Evolutionary conservation across 345 rosid species (phyloP).

Genomic region (Aquilaria yunnanensis): DNA sequence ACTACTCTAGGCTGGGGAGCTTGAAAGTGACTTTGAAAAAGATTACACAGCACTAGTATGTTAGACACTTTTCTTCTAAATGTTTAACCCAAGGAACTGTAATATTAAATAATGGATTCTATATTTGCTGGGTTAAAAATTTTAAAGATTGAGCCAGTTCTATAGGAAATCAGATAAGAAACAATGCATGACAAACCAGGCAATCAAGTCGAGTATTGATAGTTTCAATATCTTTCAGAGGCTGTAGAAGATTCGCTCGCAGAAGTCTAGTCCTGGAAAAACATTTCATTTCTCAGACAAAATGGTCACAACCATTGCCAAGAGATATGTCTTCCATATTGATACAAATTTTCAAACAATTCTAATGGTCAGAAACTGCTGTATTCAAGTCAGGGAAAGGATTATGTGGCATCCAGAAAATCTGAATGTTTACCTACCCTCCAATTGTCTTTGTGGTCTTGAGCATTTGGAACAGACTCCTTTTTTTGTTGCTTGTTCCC

Average conservation of each 20-base stretch:
- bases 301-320: background rate
- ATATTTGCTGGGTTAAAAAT: no score
- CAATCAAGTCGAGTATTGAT: constrained; percentile 90
- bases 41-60: no score
- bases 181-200: constrained; percentile 55
- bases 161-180: constrained; percentile 15
- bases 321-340: background rate
- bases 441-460: constrained; percentile 95
- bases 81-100: no score
- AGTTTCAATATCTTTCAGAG: constrained; percentile 88
- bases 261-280: constrained; percentile 89
- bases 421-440: constrained; percentile 46
- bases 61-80: no score
- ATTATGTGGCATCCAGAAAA: background rate
- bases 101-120: no score
- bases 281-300: constrained; percentile 12
- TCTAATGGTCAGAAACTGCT: background rate
- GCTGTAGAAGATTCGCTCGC: constrained; percentile 96
- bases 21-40: no score
- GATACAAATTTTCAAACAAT: background rate
- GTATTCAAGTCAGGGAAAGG: no score
- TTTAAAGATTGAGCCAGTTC: no score
- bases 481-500: constrained; percentile 93
- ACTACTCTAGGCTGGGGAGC: no score
- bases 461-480: constrained; percentile 90